A percentile compares a stretch with the other conserved stretches of the same genome.
These are phyloP conservation scores for Stephanodiscus triporus DNA, from an alignment of 108 stramenopile genomes.

Conservation along the genomic window DNA sequence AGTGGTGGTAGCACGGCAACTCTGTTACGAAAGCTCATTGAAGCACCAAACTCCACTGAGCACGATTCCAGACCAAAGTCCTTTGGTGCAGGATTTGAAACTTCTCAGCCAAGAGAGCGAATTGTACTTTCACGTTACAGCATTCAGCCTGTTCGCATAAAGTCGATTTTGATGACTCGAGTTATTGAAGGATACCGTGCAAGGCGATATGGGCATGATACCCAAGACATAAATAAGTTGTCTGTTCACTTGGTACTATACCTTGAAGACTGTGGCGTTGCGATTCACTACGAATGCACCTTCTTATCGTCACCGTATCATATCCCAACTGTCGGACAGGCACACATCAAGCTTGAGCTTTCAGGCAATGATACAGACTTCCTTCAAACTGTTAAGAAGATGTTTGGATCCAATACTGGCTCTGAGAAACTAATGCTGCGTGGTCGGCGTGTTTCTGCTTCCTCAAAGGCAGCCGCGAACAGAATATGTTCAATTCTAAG, in stretches of 20 bases:
- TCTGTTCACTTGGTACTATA: constrained; percentile 69
- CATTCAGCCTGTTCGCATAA: constrained; percentile 72
- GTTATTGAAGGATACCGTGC: constrained; percentile 79
- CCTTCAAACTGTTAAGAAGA: constrained; percentile 69
- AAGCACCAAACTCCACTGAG: not conserved
- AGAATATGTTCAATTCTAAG: constrained; percentile 63
- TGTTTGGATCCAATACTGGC: constrained; percentile 54
- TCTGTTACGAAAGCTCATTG: constrained; percentile 4
- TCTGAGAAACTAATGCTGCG: constrained; percentile 26
- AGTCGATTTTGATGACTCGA: constrained; percentile 68
- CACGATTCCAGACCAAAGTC: not conserved
- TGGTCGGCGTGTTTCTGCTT: constrained; percentile 39
- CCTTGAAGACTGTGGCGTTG: constrained; percentile 56
- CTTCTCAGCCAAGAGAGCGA: constrained; percentile 30
- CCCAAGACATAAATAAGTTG: constrained; percentile 73
- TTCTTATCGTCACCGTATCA: constrained; percentile 70
- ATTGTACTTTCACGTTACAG: constrained; percentile 67
- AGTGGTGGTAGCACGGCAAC: constrained; percentile 10
- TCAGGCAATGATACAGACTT: constrained; percentile 64
- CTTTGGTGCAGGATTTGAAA: constrained; percentile 3
- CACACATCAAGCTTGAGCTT: constrained; percentile 80
- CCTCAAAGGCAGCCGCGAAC: constrained; percentile 54
- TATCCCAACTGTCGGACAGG: constrained; percentile 65
- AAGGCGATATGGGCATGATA: constrained; percentile 68
- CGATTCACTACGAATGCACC: constrained; percentile 75